Evolutionary conservation across 2,329 filamentous ascomycete species (phyloP).

Genomic region (Balansia obtecta): DNA sequence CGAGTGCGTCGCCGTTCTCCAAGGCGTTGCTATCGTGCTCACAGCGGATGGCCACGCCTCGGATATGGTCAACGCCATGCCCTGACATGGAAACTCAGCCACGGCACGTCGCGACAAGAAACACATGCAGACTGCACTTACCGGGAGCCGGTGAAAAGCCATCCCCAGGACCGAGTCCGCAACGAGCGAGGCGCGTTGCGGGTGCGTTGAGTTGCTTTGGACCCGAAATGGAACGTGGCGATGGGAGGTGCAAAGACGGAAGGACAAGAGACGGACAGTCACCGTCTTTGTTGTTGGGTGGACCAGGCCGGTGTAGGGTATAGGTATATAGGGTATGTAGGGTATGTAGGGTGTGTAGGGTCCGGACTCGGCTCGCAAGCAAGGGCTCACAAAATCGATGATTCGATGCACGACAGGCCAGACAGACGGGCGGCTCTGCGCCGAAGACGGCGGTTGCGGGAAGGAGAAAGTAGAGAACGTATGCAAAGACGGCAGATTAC

Average conservation of each 20-base stretch:
- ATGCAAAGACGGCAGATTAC: slow-evolving; percentile 4
- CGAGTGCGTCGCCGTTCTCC: slow-evolving; percentile 10
- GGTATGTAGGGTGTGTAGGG: background rate
- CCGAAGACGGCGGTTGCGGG: background rate
- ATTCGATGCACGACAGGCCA: too few species aligned
- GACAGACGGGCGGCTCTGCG: too few species aligned
- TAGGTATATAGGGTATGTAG: background rate
- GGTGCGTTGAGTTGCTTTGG: background rate
- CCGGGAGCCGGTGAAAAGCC: slow-evolving; percentile 20
- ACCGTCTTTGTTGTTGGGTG: background rate
- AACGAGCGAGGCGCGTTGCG: background rate
- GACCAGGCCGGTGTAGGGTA: background rate
- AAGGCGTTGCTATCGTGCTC: slow-evolving; percentile 26
- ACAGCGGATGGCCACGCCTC: slow-evolving; percentile 35
- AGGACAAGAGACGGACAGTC: background rate
- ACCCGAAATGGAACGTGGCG: background rate
- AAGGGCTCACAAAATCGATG: background rate
- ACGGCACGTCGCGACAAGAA: background rate
- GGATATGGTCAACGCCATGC: slow-evolving; percentile 29
- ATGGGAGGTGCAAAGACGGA: background rate
- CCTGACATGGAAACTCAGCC: slow-evolving; percentile 17
- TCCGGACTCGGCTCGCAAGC: background rate
- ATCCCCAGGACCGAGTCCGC: slow-evolving; percentile 7
- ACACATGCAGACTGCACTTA: slow-evolving; percentile 6
- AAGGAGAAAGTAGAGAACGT: background rate